Evolutionary conservation across 2,329 filamentous ascomycete species (phyloP), one percentile per base, ranked within the genome.

Genomic region (Aspergillus sp.): DNA sequence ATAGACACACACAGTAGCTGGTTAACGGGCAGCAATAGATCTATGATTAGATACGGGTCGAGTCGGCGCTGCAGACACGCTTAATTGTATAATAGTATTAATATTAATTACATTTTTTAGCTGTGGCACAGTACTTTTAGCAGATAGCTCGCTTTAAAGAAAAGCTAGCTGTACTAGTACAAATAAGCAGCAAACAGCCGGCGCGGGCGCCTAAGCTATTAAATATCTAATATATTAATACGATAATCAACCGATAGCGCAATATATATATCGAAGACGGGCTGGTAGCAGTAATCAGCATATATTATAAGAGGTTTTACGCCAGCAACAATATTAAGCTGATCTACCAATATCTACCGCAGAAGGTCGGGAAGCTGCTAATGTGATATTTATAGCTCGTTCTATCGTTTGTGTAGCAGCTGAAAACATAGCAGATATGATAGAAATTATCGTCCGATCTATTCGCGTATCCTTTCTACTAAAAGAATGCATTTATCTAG

Each of bases 191-290:
- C 3, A 49, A 49, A 4, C 11, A 49, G 7, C 31, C 11, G 22
- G 3, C 22, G 22, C 22, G 22, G 22, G 22, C 22, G 22, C 22
- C 22, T 3, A 22, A 22, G 22, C 3, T 22, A 22, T 22, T 22
- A 22, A 22, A 3, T 22, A 22, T 22, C 22, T 3, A 22, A 22
- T 22, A 22, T 31, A 31, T 31, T 31, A 31, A 31, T 31, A 31
- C 6, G 6, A 31, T 31, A 1, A 60, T 20, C 2, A 60, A 54
- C 18, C 5, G n/a, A 0, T 26, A 29, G 5, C 20, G 26, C 1
- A 60, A 60, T 51, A 59, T 59, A 49, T 59, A 36, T 53, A 56
- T 59, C 12, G 7, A 59, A 9, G 16, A 59, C 49, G 14, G 45
- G 20, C 39, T 57, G 7, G 42, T 60, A 0, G 26, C 39, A 4